Evolutionary conservation across 176 grass and related monocot species (phyloP), one percentile per base, ranked within the genome.

Genomic region (Bolboschoenus planiculmis): DNA sequence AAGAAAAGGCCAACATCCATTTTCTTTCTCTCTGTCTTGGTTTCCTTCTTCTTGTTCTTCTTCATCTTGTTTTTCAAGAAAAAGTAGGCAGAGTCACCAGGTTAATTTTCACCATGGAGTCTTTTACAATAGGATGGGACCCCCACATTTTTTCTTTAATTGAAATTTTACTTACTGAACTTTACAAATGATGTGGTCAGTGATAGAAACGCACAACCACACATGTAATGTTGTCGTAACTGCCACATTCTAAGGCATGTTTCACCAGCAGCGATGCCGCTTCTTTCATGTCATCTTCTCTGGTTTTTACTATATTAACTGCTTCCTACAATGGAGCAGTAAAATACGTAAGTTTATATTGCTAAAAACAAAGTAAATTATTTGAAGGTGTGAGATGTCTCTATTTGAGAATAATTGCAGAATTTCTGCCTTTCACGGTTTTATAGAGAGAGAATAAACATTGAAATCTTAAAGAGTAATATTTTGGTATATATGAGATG

Each of bases 181-280:
- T 47, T 66, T 44, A n/a, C 37, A 46, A 48, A 66, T 30, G 24
- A 31, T 48, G 23, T 15, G 36, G 37, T 65, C 66, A 82, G 40
- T 65, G 80, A 82, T 82, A 18, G 14, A 82, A 82, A 30, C 54
- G 80, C 39, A 82, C 80, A 42, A 82, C 80, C 34, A 82, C 80
- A 31, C 80, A 82, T 7, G 80, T 82, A 20, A 82, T 82, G 57
- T 82, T 82, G 37, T 82, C 80, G 27, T 63, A 63, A 82, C 80
- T 82, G 56, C 56, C 56, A 10, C 10, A 35, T 15, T 59, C 43
- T 4, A 34, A 47, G 26, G 80, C 80, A 31, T 82, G 39, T 39
- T 40, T 46, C 80, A 82, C 56, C n/a, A 82, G 80, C 80, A 82
- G 37, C 14, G 26, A 61, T 20, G 80, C 80, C 1, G 80, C 80